Evolutionary conservation across 192 early-diverging fungal genomes (phyloP).

Genomic region (Rhizophlyctis rosea): DNA sequence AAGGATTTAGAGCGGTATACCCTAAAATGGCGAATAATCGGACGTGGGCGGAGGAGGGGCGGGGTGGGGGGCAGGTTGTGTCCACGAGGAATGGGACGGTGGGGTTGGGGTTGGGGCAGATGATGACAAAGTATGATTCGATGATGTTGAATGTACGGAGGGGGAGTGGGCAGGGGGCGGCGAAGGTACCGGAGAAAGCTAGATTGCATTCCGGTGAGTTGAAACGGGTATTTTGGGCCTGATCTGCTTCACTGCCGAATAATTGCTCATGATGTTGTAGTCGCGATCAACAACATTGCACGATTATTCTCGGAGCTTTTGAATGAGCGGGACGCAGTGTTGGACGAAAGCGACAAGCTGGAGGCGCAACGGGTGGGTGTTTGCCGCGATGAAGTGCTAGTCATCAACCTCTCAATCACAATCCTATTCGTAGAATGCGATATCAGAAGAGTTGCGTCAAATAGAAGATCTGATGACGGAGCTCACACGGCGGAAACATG

Average conservation of each 20-base stretch:
- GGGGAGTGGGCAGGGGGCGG: neutral
- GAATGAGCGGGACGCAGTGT: slow-evolving; percentile 36
- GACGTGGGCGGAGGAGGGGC: neutral
- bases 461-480: slow-evolving; percentile 40
- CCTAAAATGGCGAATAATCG: slow-evolving; percentile 26
- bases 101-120: slow-evolving; percentile 5
- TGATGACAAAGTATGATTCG: neutral
- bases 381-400: neutral
- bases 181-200: slow-evolving; percentile 25
- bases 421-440: slow-evolving; percentile 12
- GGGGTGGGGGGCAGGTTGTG: neutral
- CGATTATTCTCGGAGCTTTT: slow-evolving; percentile 40
- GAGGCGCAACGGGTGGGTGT: slow-evolving; percentile 19
- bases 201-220: slow-evolving; percentile 21
- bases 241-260: neutral
- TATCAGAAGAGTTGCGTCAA: slow-evolving; percentile 34
- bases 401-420: neutral
- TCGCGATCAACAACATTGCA: slow-evolving; percentile 38
- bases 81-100: slow-evolving; percentile 2
- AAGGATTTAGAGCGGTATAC: slow-evolving; percentile 41
- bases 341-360: slow-evolving; percentile 34
- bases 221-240: neutral
- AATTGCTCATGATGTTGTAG: neutral
- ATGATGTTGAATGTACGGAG: neutral
- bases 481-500: slow-evolving; percentile 25